A percentile compares a stretch with the other conserved stretches of the same genome.
Evolutionary conservation across 257 asterid genomes (phyloP).

Genomic region (Buddleja alternifolia): DNA sequence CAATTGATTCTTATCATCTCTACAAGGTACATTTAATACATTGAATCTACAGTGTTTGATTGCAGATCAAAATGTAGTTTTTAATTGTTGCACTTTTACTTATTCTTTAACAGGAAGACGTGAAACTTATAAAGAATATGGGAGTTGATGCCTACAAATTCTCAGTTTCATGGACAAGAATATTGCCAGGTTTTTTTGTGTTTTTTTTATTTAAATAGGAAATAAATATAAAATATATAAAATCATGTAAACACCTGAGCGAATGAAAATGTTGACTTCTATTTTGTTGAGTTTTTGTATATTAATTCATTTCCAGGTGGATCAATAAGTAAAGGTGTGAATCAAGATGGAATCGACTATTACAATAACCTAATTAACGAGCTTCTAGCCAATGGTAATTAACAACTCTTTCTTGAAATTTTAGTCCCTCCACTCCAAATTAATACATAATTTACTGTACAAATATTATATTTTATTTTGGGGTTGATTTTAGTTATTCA

Average conservation of each 20-base stretch:
- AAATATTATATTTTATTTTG: conserved; percentile 22
- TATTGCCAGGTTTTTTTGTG: conserved; percentile 40
- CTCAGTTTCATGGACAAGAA: conserved; percentile 45
- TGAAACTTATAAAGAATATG: conserved; percentile 38
- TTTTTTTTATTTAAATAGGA: too few relatives aligned
- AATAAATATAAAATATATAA: too few relatives aligned
- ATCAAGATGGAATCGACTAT: conserved; percentile 35
- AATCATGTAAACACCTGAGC: neutral
- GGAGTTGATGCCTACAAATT: conserved; percentile 44
- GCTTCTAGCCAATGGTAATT: conserved; percentile 39
- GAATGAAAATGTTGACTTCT: conserved; percentile 6
- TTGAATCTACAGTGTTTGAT: too few relatives aligned
- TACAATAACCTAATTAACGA: conserved; percentile 43
- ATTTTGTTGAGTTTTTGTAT: neutral
- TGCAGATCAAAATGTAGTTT: too few relatives aligned
- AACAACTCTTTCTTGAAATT: too few relatives aligned
- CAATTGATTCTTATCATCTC: conserved; percentile 46
- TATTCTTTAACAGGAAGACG: conserved; percentile 36
- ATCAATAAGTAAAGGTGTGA: conserved; percentile 34
- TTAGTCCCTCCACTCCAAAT: too few relatives aligned
- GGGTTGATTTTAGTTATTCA: conserved; percentile 32
- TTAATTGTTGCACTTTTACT: too few relatives aligned
- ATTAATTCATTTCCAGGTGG: conserved; percentile 34
- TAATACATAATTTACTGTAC: too few relatives aligned
- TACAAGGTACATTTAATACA: conserved; percentile 40